Conservation (phyloP, 192 early-diverging fungal species). For the Kickxella alabastrina region DNA sequence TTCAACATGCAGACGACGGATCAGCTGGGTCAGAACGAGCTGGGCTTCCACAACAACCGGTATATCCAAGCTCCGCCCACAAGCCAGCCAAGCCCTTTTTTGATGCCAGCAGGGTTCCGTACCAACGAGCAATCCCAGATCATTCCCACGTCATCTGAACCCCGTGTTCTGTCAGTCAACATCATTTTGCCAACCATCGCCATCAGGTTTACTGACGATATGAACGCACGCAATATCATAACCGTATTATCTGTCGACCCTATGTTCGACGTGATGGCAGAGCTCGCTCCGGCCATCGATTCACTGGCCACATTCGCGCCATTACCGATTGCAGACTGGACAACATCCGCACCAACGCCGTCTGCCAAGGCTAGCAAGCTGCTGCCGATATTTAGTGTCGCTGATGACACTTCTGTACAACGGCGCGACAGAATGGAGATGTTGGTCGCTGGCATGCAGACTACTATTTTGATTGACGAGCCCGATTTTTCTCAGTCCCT, state of each 20-base stretch:
- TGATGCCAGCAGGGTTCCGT: not conserved
- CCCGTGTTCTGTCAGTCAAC: conserved; percentile 29
- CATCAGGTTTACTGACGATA: conserved; percentile 28
- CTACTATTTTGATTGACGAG: not conserved
- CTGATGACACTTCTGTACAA: not conserved
- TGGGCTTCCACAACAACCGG: conserved; percentile 7
- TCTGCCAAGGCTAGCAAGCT: not conserved
- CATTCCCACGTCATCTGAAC: conserved; percentile 25
- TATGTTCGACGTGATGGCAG: not conserved
- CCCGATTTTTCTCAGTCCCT: not conserved
- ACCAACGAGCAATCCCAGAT: not conserved
- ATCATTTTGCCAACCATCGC: conserved; percentile 41
- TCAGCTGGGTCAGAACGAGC: conserved; percentile 1
- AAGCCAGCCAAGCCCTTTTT: not conserved
- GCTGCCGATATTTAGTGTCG: conserved; percentile 7
- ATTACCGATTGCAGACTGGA: not conserved
- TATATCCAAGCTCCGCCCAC: not conserved
- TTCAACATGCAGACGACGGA: not conserved
- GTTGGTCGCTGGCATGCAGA: not conserved
- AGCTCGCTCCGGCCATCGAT: not conserved
- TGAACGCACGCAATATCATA: conserved; percentile 1
- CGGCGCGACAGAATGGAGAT: too few species aligned
- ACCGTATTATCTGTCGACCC: conserved; percentile 29
- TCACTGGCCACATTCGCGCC: not conserved
- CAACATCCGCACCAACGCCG: not conserved